A percentile compares a stretch with the other conserved stretches of the same genome.
These are phyloP conservation scores for Hymenoscyphus fraxineus DNA, from an alignment of 2,329 filamentous ascomycete species.

Conservation along the genomic window DNA sequence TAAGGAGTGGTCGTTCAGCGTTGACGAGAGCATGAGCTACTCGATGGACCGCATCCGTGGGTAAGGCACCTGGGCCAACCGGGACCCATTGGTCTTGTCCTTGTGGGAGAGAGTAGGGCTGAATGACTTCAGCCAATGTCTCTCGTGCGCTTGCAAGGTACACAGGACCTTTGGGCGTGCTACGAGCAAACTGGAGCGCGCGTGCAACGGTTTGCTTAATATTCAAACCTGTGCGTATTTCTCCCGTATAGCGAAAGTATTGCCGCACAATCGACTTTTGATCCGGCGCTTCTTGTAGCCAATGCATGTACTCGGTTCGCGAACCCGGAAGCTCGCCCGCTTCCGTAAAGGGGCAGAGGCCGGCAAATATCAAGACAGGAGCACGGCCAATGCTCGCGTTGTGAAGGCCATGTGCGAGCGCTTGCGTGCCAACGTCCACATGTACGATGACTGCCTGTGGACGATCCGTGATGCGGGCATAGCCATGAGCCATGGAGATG, in stretches of 20 bases:
- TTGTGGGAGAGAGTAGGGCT: no score
- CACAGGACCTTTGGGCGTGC: no score
- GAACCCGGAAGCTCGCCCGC: no score
- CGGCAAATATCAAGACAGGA: slow-evolving; percentile 67
- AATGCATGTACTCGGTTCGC: no score
- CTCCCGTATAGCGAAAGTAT: no score
- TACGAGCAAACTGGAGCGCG: no score
- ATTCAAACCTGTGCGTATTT: no score
- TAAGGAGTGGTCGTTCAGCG: slow-evolving; percentile 61
- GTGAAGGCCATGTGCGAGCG: slow-evolving; percentile 65
- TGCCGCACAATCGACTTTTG: no score
- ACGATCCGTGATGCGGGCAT: slow-evolving; percentile 58
- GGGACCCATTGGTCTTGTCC: slow-evolving; percentile 52
- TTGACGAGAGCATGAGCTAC: slow-evolving; percentile 57
- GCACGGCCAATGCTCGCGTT: slow-evolving; percentile 65
- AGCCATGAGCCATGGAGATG: slow-evolving; percentile 66
- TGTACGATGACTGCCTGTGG: slow-evolving; percentile 66
- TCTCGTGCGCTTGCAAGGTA: no score
- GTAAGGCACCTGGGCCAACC: slow-evolving; percentile 52
- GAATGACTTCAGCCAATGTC: no score
- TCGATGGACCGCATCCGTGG: slow-evolving; percentile 44
- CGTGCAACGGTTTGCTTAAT: no score
- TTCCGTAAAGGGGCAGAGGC: slow-evolving; percentile 50
- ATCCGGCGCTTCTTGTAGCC: no score
- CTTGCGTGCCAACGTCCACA: slow-evolving; percentile 71